Evolutionary conservation across 495 filamentous ascomycete genomes (phyloP).

Genomic region (Bathelium albidoporum): DNA sequence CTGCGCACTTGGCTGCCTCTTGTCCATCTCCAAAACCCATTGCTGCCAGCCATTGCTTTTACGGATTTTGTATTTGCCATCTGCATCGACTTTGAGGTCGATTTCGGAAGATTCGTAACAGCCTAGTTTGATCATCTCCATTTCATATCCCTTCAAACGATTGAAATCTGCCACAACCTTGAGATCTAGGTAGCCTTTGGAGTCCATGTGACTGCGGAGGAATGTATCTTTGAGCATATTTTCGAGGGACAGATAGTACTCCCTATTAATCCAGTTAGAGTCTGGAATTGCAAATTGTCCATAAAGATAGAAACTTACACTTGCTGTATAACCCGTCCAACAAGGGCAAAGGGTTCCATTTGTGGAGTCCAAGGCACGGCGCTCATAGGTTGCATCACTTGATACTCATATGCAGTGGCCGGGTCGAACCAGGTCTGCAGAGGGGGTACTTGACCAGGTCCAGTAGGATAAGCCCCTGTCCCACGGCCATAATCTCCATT

Average conservation of each 20-base stretch:
- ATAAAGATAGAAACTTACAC: conserved; percentile 37
- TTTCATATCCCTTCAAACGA: conserved; percentile 65
- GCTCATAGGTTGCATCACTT: conserved; percentile 46
- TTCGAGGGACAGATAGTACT: conserved; percentile 95
- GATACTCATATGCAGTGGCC: background rate
- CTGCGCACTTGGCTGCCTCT: conserved; percentile 51
- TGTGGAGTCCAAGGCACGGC: conserved; percentile 54
- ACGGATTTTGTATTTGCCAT: conserved; percentile 73
- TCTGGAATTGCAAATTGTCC: background rate
- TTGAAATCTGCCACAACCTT: conserved; percentile 70
- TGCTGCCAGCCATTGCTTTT: conserved; percentile 65
- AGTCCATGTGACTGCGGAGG: conserved; percentile 85
- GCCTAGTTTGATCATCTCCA: conserved; percentile 63
- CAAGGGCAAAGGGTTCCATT: conserved; percentile 45
- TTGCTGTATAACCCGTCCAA: conserved; percentile 55
- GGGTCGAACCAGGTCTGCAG: conserved; percentile 21
- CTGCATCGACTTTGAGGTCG: conserved; percentile 57
- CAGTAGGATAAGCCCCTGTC: conserved; percentile 15
- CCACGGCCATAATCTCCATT: conserved; percentile 25
- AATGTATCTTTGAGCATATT: conserved; percentile 93
- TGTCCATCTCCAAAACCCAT: conserved; percentile 59
- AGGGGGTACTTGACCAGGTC: conserved; percentile 15
- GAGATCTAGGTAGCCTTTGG: conserved; percentile 80
- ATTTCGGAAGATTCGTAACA: conserved; percentile 59
- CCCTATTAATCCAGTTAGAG: conserved; percentile 29